These are phyloP conservation scores for Penicillium odoratum DNA, from an alignment of 495 filamentous ascomycete genomes.

Conservation along the genomic window DNA sequence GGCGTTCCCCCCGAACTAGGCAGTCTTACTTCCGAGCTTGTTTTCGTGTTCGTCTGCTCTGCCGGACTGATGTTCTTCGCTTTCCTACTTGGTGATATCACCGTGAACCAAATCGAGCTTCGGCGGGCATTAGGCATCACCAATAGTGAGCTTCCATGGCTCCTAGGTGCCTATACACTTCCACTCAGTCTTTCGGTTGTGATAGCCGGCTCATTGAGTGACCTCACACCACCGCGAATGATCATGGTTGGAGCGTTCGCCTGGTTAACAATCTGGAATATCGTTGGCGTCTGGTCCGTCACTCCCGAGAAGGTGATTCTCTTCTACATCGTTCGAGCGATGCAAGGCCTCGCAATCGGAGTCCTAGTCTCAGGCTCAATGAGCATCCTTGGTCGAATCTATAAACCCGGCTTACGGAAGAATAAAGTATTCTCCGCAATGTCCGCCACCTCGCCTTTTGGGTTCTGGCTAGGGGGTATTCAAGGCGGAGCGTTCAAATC, in stretches of 20 bases:
- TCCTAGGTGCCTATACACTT: constrained; percentile 40
- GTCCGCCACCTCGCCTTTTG: constrained; percentile 33
- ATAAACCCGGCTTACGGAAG: constrained; percentile 34
- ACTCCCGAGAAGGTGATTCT: constrained; percentile 25
- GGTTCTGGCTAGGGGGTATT: constrained; percentile 33
- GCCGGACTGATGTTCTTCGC: constrained; percentile 48
- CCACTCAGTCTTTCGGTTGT: constrained; percentile 48
- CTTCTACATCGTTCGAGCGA: constrained; percentile 35
- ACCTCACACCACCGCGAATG: constrained; percentile 40
- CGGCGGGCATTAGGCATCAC: constrained; percentile 35
- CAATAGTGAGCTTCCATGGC: constrained; percentile 44
- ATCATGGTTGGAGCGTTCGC: constrained; percentile 47
- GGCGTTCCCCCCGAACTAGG: constrained; percentile 17
- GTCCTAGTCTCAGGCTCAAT: constrained; percentile 34
- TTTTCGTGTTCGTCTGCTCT: constrained; percentile 46
- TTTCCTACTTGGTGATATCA: constrained; percentile 44
- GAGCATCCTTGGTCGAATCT: constrained; percentile 35
- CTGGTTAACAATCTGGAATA: constrained; percentile 46
- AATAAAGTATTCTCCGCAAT: constrained; percentile 38
- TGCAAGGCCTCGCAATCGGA: constrained; percentile 35
- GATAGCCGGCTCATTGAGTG: constrained; percentile 43
- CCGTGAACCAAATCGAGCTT: constrained; percentile 37
- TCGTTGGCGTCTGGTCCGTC: constrained; percentile 39
- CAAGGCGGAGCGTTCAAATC: constrained; percentile 29
- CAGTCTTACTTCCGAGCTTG: constrained; percentile 17